A percentile compares a stretch with the other conserved stretches of the same genome.
These are phyloP conservation scores for Penicillium argentinense DNA, from an alignment of 495 filamentous ascomycete genomes.

Conservation along the genomic window DNA sequence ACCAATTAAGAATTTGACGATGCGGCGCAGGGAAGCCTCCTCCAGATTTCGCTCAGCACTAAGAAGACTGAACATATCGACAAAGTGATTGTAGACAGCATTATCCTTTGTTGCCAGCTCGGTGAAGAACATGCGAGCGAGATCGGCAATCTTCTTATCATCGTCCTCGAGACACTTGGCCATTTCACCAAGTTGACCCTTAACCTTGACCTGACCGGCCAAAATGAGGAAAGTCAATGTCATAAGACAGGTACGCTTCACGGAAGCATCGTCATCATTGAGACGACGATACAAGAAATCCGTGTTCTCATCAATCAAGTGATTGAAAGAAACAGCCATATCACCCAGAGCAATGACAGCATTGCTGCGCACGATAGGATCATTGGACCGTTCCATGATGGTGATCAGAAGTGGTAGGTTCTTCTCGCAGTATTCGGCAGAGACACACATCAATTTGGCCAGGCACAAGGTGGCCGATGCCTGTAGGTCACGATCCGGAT, in stretches of 20 bases:
- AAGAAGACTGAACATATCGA: slow-evolving; percentile 96
- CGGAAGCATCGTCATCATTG: slow-evolving; percentile 81
- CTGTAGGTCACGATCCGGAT: slow-evolving; percentile 83
- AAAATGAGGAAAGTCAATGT: slow-evolving; percentile 97
- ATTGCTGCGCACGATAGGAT: slow-evolving; percentile 89
- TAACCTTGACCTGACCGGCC: slow-evolving; percentile 98
- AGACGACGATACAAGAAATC: slow-evolving; percentile 95
- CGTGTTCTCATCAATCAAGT: slow-evolving; percentile 98
- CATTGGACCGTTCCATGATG: slow-evolving; percentile 89
- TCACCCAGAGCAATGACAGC: slow-evolving; percentile 96
- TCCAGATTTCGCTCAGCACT: slow-evolving; percentile 79
- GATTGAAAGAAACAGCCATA: slow-evolving; percentile 99
- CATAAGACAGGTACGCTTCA: slow-evolving; percentile 98
- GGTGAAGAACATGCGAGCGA: slow-evolving; percentile 97
- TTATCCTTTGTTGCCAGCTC: slow-evolving; percentile 98
- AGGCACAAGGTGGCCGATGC: slow-evolving; percentile 94
- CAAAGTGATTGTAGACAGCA: slow-evolving; percentile 98
- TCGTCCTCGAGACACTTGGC: slow-evolving; percentile 96
- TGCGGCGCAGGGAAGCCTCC: slow-evolving; percentile 77
- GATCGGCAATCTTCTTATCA: slow-evolving; percentile 88
- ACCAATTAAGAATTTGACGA: slow-evolving; percentile 87
- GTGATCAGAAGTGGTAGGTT: slow-evolving; percentile 95
- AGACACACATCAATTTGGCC: slow-evolving; percentile 97
- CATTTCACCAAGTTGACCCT: slow-evolving; percentile 99
- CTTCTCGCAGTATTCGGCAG: slow-evolving; percentile 89